Evolutionary conservation across 176 grass and related monocot species (phyloP).

Genomic region (Aegilops tauschii): DNA sequence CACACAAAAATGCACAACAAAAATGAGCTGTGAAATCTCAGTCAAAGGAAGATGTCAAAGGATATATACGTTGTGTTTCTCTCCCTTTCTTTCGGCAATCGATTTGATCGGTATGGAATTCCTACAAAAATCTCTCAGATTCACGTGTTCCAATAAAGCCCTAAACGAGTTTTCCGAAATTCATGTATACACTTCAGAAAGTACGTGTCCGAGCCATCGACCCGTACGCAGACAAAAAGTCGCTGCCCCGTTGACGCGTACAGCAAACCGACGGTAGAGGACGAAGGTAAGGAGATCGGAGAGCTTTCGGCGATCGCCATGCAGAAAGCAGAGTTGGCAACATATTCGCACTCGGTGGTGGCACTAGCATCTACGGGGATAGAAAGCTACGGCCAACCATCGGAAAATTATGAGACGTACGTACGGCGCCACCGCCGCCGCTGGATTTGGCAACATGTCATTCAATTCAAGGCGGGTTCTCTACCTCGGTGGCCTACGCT

Average conservation of each 20-base stretch:
- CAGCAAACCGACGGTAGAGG: neutral
- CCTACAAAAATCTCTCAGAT: too few species aligned
- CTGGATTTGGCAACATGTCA: neutral
- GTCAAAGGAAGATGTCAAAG: neutral
- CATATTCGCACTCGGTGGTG: neutral
- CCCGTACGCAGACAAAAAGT: neutral
- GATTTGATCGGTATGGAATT: too few species aligned
- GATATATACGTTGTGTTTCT: too few species aligned
- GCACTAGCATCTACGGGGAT: neutral
- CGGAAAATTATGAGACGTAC: neutral
- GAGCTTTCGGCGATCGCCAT: neutral
- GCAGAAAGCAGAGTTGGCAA: neutral
- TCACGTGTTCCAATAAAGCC: too few species aligned
- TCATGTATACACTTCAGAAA: too few species aligned
- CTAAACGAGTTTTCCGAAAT: too few species aligned
- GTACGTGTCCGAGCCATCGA: neutral
- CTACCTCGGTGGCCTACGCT: neutral
- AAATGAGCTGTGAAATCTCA: neutral
- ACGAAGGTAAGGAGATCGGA: neutral
- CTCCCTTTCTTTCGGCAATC: too few species aligned
- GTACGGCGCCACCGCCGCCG: neutral
- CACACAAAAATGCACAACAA: neutral
- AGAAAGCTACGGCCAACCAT: constrained; percentile 33
- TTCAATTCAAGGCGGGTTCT: neutral
- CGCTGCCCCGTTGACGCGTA: neutral